A percentile compares a stretch with the other conserved stretches of the same genome.
Conservation (phyloP, 2,329 filamentous ascomycete genomes). For the Leptodontidium sp. region DNA sequence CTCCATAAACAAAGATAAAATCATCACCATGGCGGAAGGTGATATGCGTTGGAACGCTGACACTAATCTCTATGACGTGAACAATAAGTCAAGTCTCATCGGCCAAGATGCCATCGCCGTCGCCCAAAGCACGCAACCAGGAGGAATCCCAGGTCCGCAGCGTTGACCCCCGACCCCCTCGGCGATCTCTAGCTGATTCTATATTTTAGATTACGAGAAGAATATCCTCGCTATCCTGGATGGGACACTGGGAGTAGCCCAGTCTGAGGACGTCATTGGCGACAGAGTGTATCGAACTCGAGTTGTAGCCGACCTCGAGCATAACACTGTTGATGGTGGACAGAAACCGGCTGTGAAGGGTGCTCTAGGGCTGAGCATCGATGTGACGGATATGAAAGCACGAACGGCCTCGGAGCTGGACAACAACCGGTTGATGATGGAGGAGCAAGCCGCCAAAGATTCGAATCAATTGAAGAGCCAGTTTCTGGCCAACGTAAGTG, state of each 20-base stretch:
- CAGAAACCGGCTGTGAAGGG: conserved; percentile 36
- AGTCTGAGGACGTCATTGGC: conserved; percentile 36
- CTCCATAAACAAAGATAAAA: conserved; percentile 31
- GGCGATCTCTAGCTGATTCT: background rate
- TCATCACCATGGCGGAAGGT: conserved; percentile 38
- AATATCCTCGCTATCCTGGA: conserved; percentile 34
- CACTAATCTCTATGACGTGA: conserved; percentile 13
- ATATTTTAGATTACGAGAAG: conserved; percentile 31
- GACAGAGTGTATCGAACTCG: conserved; percentile 35
- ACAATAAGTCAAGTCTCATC: conserved; percentile 28
- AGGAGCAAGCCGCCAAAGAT: conserved; percentile 41
- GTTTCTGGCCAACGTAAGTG: conserved; percentile 41
- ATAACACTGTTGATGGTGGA: conserved; percentile 33
- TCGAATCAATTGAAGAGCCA: conserved; percentile 41
- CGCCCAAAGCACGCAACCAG: conserved; percentile 24
- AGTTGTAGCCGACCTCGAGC: conserved; percentile 38
- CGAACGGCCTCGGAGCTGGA: conserved; percentile 37
- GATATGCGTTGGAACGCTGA: conserved; percentile 30
- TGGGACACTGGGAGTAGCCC: conserved; percentile 36
- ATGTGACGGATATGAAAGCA: conserved; percentile 40
- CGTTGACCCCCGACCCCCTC: no score
- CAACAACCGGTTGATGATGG: conserved; percentile 35
- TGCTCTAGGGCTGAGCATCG: conserved; percentile 39
- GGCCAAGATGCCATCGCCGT: conserved; percentile 33
- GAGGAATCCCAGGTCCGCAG: conserved; percentile 30